A percentile compares a stretch with the other conserved stretches of the same genome.
Conservation (phyloP, 805 yeast genomes). For the Candida insectorum region DNA sequence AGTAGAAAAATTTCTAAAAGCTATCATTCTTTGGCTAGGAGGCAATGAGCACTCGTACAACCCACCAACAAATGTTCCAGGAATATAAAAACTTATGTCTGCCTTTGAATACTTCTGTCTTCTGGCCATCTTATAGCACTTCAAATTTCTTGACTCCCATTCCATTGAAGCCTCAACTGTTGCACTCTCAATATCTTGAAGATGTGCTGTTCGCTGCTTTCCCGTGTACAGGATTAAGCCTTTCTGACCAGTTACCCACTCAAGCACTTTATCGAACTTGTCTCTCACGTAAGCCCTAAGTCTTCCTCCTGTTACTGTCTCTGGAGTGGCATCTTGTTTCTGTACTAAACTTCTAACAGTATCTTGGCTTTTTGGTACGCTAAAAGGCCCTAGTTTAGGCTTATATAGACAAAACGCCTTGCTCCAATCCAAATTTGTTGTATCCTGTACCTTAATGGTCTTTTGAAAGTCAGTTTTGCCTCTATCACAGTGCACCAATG, state of each 20-base stretch:
- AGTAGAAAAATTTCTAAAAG: conserved; percentile 15
- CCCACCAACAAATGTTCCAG: conserved; percentile 63
- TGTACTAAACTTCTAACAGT: conserved; percentile 7
- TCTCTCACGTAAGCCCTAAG: conserved; percentile 6
- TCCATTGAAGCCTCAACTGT: conserved; percentile 19
- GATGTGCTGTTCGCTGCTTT: conserved; percentile 12
- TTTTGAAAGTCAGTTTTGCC: conserved; percentile 48
- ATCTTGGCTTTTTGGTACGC: conserved; percentile 10
- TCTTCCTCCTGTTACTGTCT: no score
- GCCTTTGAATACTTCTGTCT: conserved; percentile 49
- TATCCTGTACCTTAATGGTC: conserved; percentile 22
- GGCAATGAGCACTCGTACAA: conserved; percentile 49
- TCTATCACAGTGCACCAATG: conserved; percentile 48
- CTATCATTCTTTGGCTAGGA: conserved; percentile 17
- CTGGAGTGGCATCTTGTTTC: no score
- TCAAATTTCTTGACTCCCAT: conserved; percentile 24
- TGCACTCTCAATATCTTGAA: conserved; percentile 14
- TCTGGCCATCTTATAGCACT: conserved; percentile 57
- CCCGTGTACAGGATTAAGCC: conserved; percentile 20
- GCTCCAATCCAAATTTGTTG: conserved; percentile 47
- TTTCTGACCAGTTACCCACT: conserved; percentile 13
- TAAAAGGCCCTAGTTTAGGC: conserved; percentile 18
- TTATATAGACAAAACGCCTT: conserved; percentile 43
- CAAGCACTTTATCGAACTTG: conserved; percentile 17
- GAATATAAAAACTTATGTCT: conserved; percentile 45